A percentile compares a stretch with the other conserved stretches of the same genome.
Evolutionary conservation across 768 basidiomycete genomes (phyloP).

Genomic region (Trametes punicea): DNA sequence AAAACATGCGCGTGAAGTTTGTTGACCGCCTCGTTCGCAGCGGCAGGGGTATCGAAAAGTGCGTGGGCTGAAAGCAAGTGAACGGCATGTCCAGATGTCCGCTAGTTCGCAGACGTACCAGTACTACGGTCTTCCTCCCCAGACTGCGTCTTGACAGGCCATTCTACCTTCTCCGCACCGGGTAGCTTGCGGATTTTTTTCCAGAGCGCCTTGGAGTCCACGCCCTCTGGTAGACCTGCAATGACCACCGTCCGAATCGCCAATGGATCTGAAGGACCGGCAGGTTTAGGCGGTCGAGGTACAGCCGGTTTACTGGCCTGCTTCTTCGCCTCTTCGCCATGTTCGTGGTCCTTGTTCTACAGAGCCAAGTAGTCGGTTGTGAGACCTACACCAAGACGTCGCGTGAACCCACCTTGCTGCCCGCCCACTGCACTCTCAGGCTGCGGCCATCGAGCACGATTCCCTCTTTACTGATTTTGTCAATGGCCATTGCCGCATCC

Average conservation of each 20-base stretch:
- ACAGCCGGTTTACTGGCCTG: slow-evolving; percentile 38
- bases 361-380: background rate
- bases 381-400: background rate
- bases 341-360: slow-evolving; percentile 45
- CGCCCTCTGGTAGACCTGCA: slow-evolving; percentile 61
- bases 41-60: slow-evolving; percentile 62
- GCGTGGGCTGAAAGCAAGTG: slow-evolving; percentile 52
- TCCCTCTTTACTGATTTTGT: slow-evolving; percentile 60
- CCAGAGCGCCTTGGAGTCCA: slow-evolving; percentile 71
- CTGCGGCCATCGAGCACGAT: slow-evolving; percentile 65
- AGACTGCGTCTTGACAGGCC: slow-evolving; percentile 47
- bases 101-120: slow-evolving; percentile 36
- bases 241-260: slow-evolving; percentile 80
- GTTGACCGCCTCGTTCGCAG: slow-evolving; percentile 66
- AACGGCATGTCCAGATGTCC: background rate
- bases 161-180: slow-evolving; percentile 75
- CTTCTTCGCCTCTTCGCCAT: slow-evolving; percentile 33
- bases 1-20: slow-evolving; percentile 92
- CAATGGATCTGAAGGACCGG: slow-evolving; percentile 59
- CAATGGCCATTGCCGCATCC: slow-evolving; percentile 77
- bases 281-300: slow-evolving; percentile 25
- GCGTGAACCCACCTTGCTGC: slow-evolving; percentile 54
- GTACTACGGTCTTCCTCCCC: slow-evolving; percentile 49
- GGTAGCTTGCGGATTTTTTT: slow-evolving; percentile 81
- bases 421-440: slow-evolving; percentile 78